Conservation (phyloP, 2,329 filamentous ascomycete species). For the Colletotrichum liriopes region DNA sequence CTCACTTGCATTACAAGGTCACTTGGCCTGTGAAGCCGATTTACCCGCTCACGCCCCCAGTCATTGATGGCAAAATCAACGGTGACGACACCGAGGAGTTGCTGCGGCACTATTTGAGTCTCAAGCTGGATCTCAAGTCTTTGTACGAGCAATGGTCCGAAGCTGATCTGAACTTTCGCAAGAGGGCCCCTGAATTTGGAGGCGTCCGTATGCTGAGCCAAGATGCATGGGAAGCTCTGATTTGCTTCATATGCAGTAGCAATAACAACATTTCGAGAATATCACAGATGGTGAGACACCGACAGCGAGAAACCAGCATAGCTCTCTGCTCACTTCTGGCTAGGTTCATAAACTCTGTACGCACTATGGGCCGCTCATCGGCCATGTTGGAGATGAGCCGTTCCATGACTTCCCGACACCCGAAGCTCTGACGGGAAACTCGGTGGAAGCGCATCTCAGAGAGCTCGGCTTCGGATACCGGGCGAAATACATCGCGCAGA, state of each 20-base stretch:
- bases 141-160: conserved; percentile 92
- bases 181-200: conserved; percentile 87
- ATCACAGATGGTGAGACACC: conserved; percentile 83
- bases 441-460: conserved; percentile 86
- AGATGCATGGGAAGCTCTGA: conserved; percentile 94
- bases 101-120: conserved; percentile 88
- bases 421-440: conserved; percentile 77
- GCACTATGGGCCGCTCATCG: conserved; percentile 86
- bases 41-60: conserved; percentile 37
- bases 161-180: conserved; percentile 89
- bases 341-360: conserved; percentile 88
- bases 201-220: conserved; percentile 94
- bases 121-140: conserved; percentile 80
- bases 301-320: background rate
- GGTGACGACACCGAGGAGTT: conserved; percentile 82
- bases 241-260: conserved; percentile 98
- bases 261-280: conserved; percentile 99
- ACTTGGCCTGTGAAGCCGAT: conserved; percentile 66
- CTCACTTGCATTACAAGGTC: conserved; percentile 84
- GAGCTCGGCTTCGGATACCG: conserved; percentile 94
- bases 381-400: conserved; percentile 75
- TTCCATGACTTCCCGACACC: conserved; percentile 93
- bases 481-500: conserved; percentile 92
- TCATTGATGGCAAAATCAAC: conserved; percentile 45
- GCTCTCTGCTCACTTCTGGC: background rate